A percentile compares a stretch with the other conserved stretches of the same genome.
phyloP scores from a whole-genome alignment of 2,329 filamentous ascomycete species.

The Epichloe gansuensis region DNA sequence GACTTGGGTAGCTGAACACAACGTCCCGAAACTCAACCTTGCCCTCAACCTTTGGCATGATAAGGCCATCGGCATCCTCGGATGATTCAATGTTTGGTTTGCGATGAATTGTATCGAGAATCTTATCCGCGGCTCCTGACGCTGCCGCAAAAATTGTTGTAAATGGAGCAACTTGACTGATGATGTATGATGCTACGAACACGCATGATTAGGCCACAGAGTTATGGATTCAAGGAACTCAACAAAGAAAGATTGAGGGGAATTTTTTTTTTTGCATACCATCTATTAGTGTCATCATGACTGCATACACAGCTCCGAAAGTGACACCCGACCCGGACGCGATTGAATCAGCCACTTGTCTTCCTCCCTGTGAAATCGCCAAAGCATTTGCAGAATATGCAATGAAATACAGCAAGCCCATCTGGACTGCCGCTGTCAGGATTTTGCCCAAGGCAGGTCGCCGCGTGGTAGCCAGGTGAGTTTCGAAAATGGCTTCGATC shows the following conservation, averaged over 20 bases:
- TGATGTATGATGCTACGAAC: constrained; percentile 16
- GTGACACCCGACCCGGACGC: constrained; percentile 24
- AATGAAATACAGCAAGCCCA: constrained; percentile 53
- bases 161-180: constrained; percentile 46
- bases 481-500: constrained; percentile 29
- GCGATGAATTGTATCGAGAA: background rate
- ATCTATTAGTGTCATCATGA: constrained; percentile 42
- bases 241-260: background rate
- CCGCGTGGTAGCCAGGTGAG: constrained; percentile 31
- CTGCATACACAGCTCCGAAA: constrained; percentile 37
- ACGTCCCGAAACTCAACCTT: background rate
- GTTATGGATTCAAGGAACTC: no score
- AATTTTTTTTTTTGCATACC: constrained; percentile 15
- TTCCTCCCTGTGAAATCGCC: constrained; percentile 53
- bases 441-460: constrained; percentile 43
- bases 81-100: background rate
- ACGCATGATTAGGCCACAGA: no score
- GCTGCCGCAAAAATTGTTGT: constrained; percentile 44
- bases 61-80: background rate
- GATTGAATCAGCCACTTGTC: constrained; percentile 20
- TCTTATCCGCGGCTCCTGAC: background rate
- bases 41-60: background rate
- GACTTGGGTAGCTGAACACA: constrained; percentile 24
- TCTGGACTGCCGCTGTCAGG: constrained; percentile 39
- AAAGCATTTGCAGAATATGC: constrained; percentile 51